phyloP scores from a whole-genome alignment of 176 grass and related monocot genomes.

The Oropetium thomaeum region DNA sequence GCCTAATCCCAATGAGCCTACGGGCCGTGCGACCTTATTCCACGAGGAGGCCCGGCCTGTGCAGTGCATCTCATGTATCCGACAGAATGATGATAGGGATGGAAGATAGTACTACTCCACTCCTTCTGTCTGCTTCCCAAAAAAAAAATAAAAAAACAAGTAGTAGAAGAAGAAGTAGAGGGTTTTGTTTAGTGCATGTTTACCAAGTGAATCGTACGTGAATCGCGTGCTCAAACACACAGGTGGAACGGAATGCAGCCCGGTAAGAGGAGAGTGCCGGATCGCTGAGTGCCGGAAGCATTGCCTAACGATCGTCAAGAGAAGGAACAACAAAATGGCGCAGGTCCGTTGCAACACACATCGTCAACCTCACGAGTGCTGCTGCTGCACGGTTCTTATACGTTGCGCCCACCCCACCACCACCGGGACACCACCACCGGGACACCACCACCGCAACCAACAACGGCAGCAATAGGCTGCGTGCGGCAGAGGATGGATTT shows the following conservation, averaged over 20 bases:
- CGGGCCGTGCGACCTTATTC: not conserved
- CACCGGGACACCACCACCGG: no score
- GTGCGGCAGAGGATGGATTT: no score
- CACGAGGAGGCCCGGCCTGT: no score
- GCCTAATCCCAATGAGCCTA: not conserved
- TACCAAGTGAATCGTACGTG: not conserved
- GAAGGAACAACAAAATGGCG: no score
- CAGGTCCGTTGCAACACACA: not conserved
- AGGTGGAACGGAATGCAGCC: not conserved
- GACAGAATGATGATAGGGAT: not conserved
- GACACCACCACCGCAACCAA: no score
- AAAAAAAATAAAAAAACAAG: no score
- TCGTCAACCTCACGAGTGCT: not conserved
- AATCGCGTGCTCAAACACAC: not conserved
- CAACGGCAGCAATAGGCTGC: no score
- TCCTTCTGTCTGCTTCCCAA: no score
- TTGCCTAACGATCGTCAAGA: not conserved
- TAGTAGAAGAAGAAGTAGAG: no score
- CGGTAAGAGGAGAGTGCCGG: not conserved
- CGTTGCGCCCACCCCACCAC: not conserved
- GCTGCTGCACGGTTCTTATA: not conserved
- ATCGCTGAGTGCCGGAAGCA: not conserved
- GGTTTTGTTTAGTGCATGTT: not conserved
- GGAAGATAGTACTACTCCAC: no score
- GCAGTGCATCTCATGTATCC: not conserved